Base-by-base conservation (phyloP, 768 basidiomycete species). In the Rossbeevera mucosa region DNA sequence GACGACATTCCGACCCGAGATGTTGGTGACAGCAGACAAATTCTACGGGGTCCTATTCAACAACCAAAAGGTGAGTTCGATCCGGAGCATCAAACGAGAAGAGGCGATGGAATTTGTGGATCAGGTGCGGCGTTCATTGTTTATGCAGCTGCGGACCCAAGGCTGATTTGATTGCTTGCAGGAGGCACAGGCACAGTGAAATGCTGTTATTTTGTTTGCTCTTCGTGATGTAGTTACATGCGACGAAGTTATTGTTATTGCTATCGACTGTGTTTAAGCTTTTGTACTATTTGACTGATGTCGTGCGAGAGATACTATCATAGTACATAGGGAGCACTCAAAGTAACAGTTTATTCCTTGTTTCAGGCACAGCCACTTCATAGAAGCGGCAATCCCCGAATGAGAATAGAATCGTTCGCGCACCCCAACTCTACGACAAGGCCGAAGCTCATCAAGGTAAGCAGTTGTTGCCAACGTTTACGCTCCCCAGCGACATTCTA, bases 1-100 rank as follows among this genome's bases (percentile, higher is more conserved):
- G 28, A 99, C 96, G 2, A 99, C 96, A 3, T 99, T 99, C 81
- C 81, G 94, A 52, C 90, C 94, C 0, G 96, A 99, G 72, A 94
- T 99, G 89, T 76, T 98, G 52, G 88, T 91, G 2, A 88, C 89
- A 0, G 93, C 94, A 0, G 94, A 97, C 69, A 93, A 95, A 65
- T 97, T 95, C 68, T 97, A 97, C 56, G 96, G 96, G 13, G 96
- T 98, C 9, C 72, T 95, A 53, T 97, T 96, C 74, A 92, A 95
- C 70, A 91, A 88, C 61, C 91, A 95, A 65, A 97, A 97, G 67
- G 86, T 98, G 53, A 92, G 89, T 50, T 88, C 88, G 0, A 94
- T 97, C 42, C 79, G 86, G 30, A 78, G 81, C 31, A 97, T 97
- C 70, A 88, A 83, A 59, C 79, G 86, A 41, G 93, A 94, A 58